Conservation (phyloP, 768 basidiomycete genomes). For the Grammothele lineata region DNA sequence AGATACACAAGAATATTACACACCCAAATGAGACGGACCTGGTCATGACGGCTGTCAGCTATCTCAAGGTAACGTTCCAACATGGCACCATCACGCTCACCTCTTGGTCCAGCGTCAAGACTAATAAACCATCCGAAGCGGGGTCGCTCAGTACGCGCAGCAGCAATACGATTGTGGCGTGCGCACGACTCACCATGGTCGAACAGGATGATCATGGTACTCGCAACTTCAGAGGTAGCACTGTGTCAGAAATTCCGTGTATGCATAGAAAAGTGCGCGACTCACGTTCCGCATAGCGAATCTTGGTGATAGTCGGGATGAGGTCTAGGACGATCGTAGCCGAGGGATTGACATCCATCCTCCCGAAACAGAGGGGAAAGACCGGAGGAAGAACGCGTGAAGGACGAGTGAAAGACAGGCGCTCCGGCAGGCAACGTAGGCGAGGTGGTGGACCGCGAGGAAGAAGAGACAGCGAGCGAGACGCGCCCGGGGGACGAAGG, state of each 20-base stretch:
- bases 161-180: neutral
- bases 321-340: constrained; percentile 3
- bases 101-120: constrained; percentile 50
- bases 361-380: too few relatives aligned
- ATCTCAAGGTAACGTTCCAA: neutral
- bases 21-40: constrained; percentile 58
- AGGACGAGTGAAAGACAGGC: too few relatives aligned
- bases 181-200: constrained; percentile 43
- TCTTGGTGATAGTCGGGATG: constrained; percentile 11
- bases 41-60: neutral
- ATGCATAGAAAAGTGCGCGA: neutral
- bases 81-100: constrained; percentile 25
- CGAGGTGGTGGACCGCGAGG: too few relatives aligned
- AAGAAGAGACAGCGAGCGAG: too few relatives aligned
- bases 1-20: neutral
- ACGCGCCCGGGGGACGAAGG: too few relatives aligned
- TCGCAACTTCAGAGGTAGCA: constrained; percentile 41
- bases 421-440: too few relatives aligned
- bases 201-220: constrained; percentile 46
- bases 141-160: neutral
- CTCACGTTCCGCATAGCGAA: constrained; percentile 20
- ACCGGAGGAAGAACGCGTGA: too few relatives aligned
- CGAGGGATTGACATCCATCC: too few relatives aligned
- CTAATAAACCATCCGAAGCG: constrained; percentile 24
- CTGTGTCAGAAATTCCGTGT: neutral